These are phyloP conservation scores for Podaxis pistillaris DNA, from an alignment of 768 basidiomycete species.

Conservation along the genomic window DNA sequence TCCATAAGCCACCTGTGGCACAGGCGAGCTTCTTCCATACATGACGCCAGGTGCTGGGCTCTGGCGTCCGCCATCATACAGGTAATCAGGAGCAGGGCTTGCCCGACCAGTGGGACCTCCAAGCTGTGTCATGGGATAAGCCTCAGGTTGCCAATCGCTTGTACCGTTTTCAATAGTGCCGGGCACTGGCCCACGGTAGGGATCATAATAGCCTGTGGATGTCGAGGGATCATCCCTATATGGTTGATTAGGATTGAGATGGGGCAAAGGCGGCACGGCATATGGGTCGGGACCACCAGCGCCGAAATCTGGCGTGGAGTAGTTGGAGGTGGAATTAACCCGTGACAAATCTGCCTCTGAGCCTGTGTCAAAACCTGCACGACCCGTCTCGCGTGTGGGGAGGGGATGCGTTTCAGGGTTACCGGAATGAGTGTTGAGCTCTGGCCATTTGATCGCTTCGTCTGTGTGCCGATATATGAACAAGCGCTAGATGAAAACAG, in stretches of 20 bases:
- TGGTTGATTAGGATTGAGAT: slow-evolving; percentile 74
- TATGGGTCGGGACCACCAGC: slow-evolving; percentile 62
- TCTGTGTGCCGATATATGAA: slow-evolving; percentile 34
- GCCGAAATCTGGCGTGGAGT: slow-evolving; percentile 50
- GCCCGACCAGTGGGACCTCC: slow-evolving; percentile 23
- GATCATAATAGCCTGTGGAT: slow-evolving; percentile 64
- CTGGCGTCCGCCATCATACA: slow-evolving; percentile 32
- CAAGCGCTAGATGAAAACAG: slow-evolving; percentile 12
- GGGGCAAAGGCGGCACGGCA: slow-evolving; percentile 79
- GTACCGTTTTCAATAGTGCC: slow-evolving; percentile 55
- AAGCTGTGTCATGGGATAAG: slow-evolving; percentile 65
- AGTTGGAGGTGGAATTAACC: slow-evolving; percentile 40
- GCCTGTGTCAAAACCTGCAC: slow-evolving; percentile 70
- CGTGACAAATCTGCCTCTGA: slow-evolving; percentile 59
- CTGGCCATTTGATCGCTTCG: slow-evolving; percentile 91
- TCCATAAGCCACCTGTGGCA: slow-evolving; percentile 27
- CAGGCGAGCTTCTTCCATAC: slow-evolving; percentile 29
- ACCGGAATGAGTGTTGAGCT: slow-evolving; percentile 64
- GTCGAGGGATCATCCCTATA: slow-evolving; percentile 70
- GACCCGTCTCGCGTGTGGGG: slow-evolving; percentile 67
- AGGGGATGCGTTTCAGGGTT: slow-evolving; percentile 55
- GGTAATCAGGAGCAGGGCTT: slow-evolving; percentile 37
- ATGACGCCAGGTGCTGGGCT: slow-evolving; percentile 40
- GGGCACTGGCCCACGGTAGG: slow-evolving; percentile 76
- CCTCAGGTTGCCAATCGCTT: slow-evolving; percentile 47